These are phyloP conservation scores for Penicillium capsulatum DNA, from an alignment of 2,329 filamentous ascomycete species.

Conservation along the genomic window DNA sequence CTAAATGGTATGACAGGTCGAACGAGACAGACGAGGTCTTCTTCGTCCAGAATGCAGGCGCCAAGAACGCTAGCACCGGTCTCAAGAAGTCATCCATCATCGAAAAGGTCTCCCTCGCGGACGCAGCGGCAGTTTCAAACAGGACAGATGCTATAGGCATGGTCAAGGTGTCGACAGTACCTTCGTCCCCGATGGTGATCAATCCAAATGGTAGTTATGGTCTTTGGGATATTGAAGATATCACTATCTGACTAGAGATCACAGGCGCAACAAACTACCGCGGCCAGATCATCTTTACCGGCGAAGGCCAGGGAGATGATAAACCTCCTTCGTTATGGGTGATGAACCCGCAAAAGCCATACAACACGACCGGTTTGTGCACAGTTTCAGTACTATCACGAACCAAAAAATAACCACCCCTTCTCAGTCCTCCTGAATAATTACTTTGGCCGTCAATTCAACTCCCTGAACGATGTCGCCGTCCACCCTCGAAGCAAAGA, in stretches of 20 bases:
- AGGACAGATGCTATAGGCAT: conserved; percentile 12
- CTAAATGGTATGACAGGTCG: too few relatives aligned
- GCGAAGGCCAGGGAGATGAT: conserved; percentile 16
- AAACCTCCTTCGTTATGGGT: conserved; percentile 15
- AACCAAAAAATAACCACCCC: too few relatives aligned
- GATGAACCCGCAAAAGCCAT: conserved; percentile 18
- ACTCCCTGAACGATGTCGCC: conserved; percentile 18
- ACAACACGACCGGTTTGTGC: conserved; percentile 14
- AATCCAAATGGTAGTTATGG: conserved; percentile 16
- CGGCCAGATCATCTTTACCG: conserved; percentile 11
- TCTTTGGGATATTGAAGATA: background rate
- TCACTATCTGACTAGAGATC: conserved; percentile 1
- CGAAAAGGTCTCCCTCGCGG: conserved; percentile 14
- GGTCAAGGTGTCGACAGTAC: conserved; percentile 7
- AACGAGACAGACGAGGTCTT: conserved; percentile 18
- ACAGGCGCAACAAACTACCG: conserved; percentile 14
- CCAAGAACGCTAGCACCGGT: conserved; percentile 12
- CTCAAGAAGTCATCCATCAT: conserved; percentile 13
- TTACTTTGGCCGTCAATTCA: conserved; percentile 21
- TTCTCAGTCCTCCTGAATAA: conserved; percentile 18
- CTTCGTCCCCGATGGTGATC: conserved; percentile 8
- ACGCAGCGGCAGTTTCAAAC: conserved; percentile 13
- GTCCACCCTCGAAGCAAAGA: conserved; percentile 18
- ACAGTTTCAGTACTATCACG: too few relatives aligned
- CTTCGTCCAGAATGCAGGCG: conserved; percentile 19